These are phyloP conservation scores for Claviceps sp. DNA, from an alignment of 2,329 filamentous ascomycete genomes.

Conservation along the genomic window DNA sequence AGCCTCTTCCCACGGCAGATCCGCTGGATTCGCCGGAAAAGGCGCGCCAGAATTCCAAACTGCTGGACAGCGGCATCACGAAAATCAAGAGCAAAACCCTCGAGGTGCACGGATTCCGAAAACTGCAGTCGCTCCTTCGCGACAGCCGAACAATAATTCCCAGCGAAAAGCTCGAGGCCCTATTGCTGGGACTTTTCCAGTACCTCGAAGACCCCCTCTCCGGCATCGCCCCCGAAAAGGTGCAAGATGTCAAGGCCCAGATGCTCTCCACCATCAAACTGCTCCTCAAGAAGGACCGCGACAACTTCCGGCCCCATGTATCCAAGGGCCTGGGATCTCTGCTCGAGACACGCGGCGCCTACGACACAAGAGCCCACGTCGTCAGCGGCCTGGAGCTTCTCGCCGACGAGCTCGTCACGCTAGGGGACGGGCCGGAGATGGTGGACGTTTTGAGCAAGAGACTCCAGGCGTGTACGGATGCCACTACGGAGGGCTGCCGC, in stretches of 20 bases:
- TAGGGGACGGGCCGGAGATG: constrained; percentile 51
- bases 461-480: constrained; percentile 29
- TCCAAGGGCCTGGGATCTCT: constrained; percentile 54
- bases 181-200: constrained; percentile 55
- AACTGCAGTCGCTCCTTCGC: constrained; percentile 61
- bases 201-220: constrained; percentile 52
- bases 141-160: constrained; percentile 50
- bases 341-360: constrained; percentile 48
- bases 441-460: constrained; percentile 38
- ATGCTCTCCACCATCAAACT: constrained; percentile 61
- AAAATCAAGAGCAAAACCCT: constrained; percentile 58
- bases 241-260: constrained; percentile 60
- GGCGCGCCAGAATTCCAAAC: constrained; percentile 41
- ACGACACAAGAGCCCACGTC: constrained; percentile 58
- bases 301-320: constrained; percentile 54
- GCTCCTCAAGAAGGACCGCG: constrained; percentile 53
- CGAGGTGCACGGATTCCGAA: constrained; percentile 72
- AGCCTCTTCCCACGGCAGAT: constrained; percentile 9
- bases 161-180: constrained; percentile 54
- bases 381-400: constrained; percentile 62
- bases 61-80: constrained; percentile 61
- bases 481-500: constrained; percentile 31
- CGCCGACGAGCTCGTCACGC: constrained; percentile 55
- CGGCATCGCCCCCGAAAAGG: constrained; percentile 47
- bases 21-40: constrained; percentile 30